Percentiles rank a stretch among this genome's conserved stretches.
These are phyloP conservation scores for Hyparrhenia diplandra DNA, from an alignment of 176 grass and related monocot species.

Conservation along the genomic window DNA sequence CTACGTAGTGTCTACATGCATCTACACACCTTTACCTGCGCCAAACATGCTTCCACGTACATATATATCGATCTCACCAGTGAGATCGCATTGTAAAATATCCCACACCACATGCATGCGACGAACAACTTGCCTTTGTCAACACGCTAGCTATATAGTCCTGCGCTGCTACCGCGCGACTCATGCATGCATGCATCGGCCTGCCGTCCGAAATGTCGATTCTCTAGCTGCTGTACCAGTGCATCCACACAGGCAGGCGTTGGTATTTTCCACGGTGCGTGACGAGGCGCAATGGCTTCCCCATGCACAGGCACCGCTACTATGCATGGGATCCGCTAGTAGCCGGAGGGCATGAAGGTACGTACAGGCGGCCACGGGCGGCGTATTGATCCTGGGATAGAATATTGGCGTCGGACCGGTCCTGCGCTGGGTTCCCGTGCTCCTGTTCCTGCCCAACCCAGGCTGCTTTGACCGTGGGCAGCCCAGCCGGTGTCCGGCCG, in stretches of 20 bases:
- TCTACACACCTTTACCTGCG: conserved; percentile 1
- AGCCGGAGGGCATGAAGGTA: no score
- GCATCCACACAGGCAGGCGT: conserved; percentile 13
- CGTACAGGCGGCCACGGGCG: conserved; percentile 21
- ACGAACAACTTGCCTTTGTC: no score
- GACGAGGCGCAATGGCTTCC: conserved; percentile 38
- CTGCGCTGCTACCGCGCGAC: no score
- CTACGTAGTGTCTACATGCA: background rate
- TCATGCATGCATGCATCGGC: background rate
- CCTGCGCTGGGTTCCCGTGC: conserved; percentile 42
- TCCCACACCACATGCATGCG: no score
- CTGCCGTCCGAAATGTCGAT: conserved; percentile 24
- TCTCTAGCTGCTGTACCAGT: background rate
- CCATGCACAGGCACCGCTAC: background rate
- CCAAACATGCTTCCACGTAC: conserved; percentile 14
- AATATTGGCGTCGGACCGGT: conserved; percentile 44
- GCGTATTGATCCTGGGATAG: conserved; percentile 38
- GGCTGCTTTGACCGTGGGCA: conserved; percentile 53
- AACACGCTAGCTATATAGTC: no score
- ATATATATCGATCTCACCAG: background rate
- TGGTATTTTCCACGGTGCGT: conserved; percentile 52
- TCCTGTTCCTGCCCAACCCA: no score
- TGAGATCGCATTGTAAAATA: background rate
- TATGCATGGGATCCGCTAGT: conserved; percentile 39
- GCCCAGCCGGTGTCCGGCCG: no score